Evolutionary conservation across 441 rosid species (phyloP).

Genomic region (Macaranga tanarius): DNA sequence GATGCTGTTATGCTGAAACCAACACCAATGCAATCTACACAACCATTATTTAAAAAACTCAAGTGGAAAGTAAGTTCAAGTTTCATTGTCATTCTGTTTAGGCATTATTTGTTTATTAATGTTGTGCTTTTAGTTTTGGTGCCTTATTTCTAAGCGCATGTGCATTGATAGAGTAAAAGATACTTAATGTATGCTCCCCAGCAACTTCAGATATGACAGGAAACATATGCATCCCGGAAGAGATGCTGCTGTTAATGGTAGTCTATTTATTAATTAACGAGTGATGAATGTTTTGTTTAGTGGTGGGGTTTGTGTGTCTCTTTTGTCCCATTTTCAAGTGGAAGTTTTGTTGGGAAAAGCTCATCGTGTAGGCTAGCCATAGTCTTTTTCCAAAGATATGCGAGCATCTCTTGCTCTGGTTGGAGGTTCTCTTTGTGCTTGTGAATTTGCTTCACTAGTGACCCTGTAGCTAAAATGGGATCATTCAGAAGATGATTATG

Average conservation of each 20-base stretch:
- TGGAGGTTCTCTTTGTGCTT: slow-evolving; percentile 14
- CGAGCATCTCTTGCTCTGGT: slow-evolving; percentile 13
- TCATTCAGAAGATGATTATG: neutral
- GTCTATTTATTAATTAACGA: neutral
- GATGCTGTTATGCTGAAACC: too few species aligned
- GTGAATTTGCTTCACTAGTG: neutral
- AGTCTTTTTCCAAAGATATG: neutral
- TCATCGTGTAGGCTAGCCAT: neutral
- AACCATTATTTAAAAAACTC: too few species aligned
- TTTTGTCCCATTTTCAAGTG: slow-evolving; percentile 8
- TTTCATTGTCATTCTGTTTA: neutral
- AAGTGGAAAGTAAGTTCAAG: neutral
- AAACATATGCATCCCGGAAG: neutral
- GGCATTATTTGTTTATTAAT: neutral
- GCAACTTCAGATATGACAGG: neutral
- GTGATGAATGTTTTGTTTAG: neutral
- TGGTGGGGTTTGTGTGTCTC: slow-evolving; percentile 13
- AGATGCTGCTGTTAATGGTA: neutral
- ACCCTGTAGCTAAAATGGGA: too few species aligned
- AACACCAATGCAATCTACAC: too few species aligned
- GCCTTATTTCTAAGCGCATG: neutral
- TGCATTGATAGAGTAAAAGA: neutral
- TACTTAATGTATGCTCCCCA: neutral
- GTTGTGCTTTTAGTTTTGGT: neutral
- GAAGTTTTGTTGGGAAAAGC: neutral